Evolutionary conservation across 176 grass and related monocot genomes (phyloP).

Genomic region (Hordeum marinum): DNA sequence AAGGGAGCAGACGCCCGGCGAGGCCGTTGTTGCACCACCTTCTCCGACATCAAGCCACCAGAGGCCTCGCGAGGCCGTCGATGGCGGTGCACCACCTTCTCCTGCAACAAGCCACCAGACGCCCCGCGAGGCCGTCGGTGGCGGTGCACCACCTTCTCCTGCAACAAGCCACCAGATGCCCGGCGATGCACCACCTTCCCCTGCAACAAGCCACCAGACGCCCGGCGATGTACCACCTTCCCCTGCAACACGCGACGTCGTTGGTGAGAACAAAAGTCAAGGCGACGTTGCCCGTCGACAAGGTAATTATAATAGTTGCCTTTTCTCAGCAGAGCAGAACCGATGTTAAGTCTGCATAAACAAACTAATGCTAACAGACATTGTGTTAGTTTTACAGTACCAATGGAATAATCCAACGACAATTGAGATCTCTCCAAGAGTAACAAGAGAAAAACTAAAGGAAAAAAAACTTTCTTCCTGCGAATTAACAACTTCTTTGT

Average conservation of each 20-base stretch:
- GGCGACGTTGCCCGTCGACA: too few relatives aligned
- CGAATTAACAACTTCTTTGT: neutral
- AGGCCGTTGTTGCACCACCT: neutral
- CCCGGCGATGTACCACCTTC: too few relatives aligned
- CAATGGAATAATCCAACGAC: neutral
- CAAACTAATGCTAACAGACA: too few relatives aligned
- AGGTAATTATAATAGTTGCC: constrained; percentile 9
- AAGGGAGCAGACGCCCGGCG: neutral
- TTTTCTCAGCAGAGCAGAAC: neutral
- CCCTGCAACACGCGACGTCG: too few relatives aligned
- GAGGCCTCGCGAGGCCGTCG: neutral
- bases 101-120: too few relatives aligned
- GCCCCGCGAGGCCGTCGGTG: neutral
- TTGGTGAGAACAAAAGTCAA: neutral
- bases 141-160: neutral
- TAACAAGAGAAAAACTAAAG: neutral
- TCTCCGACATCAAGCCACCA: neutral
- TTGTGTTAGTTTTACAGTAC: too few relatives aligned
- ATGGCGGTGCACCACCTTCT: too few relatives aligned
- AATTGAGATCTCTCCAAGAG: neutral
- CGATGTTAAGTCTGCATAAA: neutral
- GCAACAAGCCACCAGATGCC: neutral
- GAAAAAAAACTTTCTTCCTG: neutral
- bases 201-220: neutral
- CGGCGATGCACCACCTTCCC: too few relatives aligned